A percentile compares a stretch with the other conserved stretches of the same genome.
Evolutionary conservation across 2,329 filamentous ascomycete species (phyloP).

Genomic region (Plectosphaerella sp.): DNA sequence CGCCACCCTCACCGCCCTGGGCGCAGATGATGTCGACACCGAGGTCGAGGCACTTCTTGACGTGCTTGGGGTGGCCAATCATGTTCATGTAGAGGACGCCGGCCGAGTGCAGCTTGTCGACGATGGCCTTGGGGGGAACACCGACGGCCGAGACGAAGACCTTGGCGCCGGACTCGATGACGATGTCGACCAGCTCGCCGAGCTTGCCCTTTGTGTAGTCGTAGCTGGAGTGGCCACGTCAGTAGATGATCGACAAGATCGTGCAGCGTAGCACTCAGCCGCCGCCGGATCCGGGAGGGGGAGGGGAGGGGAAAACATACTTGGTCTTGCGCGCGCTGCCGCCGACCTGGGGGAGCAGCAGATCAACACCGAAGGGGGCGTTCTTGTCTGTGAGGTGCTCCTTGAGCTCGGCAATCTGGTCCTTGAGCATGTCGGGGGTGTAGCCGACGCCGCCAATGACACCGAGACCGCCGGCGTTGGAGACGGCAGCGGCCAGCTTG

Average conservation of each 20-base stretch:
- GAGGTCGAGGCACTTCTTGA: slow-evolving; percentile 88
- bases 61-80: slow-evolving; percentile 99
- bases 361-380: slow-evolving; percentile 90
- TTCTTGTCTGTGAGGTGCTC: slow-evolving; percentile 82
- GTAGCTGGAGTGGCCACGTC: slow-evolving; percentile 61
- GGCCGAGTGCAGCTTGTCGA: slow-evolving; percentile 82
- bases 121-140: slow-evolving; percentile 81
- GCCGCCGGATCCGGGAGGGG: not conserved
- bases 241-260: not conserved
- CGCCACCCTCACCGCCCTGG: slow-evolving; percentile 95
- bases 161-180: slow-evolving; percentile 86
- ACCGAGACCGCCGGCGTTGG: slow-evolving; percentile 92
- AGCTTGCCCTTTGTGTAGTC: slow-evolving; percentile 99
- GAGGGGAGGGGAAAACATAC: slow-evolving; percentile 39
- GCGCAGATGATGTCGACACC: slow-evolving; percentile 97
- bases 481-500: slow-evolving; percentile 92
- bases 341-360: slow-evolving; percentile 90
- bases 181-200: slow-evolving; percentile 80
- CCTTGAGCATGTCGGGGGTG: slow-evolving; percentile 93
- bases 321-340: slow-evolving; percentile 95
- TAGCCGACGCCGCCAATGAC: slow-evolving; percentile 95
- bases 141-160: slow-evolving; percentile 97
- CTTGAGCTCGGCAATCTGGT: slow-evolving; percentile 95
- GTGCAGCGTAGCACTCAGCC: not conserved
- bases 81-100: slow-evolving; percentile 99